Base-by-base conservation (phyloP, 257 asterid species). In the Thymus mandschuricus region DNA sequence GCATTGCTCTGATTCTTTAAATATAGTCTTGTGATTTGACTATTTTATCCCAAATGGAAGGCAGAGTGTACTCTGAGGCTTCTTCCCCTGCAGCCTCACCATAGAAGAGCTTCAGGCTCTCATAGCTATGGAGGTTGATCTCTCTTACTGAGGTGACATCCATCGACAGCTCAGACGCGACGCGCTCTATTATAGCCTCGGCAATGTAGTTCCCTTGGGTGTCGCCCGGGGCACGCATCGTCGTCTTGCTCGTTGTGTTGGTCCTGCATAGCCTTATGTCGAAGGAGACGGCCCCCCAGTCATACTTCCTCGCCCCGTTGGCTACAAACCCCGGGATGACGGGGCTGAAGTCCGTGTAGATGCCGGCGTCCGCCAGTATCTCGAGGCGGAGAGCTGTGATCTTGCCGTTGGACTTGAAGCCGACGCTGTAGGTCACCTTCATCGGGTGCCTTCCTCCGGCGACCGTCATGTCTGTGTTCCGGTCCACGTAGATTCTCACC, bases 281-380 rank as follows among this genome's bases (percentile, higher is more conserved):
- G 10, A 72, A 72, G 54, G 77, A 72, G 0, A 72, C 58, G 43
- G 77, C 77, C 30, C 76, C 77, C 77, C 77, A 72, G 65, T 72
- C 27, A 44, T 72, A 72, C 71, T 72, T 72, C 11, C 43, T 72
- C 5, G 64, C 2, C 0, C 29, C 29, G 0, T 10, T 29, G 0
- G 64, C 5, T 13, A 33, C 27, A 7, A 8, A 35, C 3, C 21
- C 1, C 3, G 77, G 71, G 6, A 72, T 43, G 5, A 30, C 0
- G 30, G 71, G 71, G 71, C 77, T 72, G 0, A 72, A 8, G 41
- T 72, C 77, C 43, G 9, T 8, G 43, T 11, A 5, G 3, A 63
- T 41, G 1, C 77, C 77, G 9, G 71, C 71, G 64, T 72, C n/a
- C 1, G 64, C 43, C 13, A 72, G 54, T 52, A 63, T 15, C 31